Conservation (phyloP, 768 basidiomycete genomes). For the Paxillus ammoniavirescens region DNA sequence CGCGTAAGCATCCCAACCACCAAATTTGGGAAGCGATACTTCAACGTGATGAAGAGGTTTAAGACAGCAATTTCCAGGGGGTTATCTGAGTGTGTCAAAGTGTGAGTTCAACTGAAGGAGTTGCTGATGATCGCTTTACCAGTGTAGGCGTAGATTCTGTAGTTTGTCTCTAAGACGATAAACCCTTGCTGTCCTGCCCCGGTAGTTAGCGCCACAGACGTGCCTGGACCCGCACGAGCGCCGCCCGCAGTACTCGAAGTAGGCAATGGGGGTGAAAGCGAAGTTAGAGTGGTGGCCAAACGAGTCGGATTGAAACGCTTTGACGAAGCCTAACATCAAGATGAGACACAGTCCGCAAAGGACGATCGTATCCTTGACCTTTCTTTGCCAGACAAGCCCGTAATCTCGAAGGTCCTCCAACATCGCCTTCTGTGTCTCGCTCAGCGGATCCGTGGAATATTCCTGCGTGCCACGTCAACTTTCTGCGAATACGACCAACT, state of each 20-base stretch:
- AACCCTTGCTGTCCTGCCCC: slow-evolving; percentile 78
- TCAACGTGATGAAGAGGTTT: slow-evolving; percentile 88
- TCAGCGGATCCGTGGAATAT: slow-evolving; percentile 82
- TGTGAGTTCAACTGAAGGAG: slow-evolving; percentile 12
- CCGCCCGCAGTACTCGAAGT: slow-evolving; percentile 39
- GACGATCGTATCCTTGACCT: slow-evolving; percentile 42
- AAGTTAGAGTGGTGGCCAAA: slow-evolving; percentile 91
- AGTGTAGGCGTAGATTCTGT: slow-evolving; percentile 97
- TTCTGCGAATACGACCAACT: neutral
- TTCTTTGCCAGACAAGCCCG: slow-evolving; percentile 87
- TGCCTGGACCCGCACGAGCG: slow-evolving; percentile 10
- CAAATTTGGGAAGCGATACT: slow-evolving; percentile 94
- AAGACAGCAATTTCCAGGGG: slow-evolving; percentile 94
- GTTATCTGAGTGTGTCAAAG: slow-evolving; percentile 60
- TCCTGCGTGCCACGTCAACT: slow-evolving; percentile 50
- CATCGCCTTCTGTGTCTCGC: slow-evolving; percentile 80
- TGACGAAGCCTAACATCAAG: slow-evolving; percentile 54
- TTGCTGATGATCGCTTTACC: slow-evolving; percentile 43
- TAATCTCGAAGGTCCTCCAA: slow-evolving; percentile 92
- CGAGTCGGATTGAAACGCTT: slow-evolving; percentile 92
- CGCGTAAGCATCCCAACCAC: slow-evolving; percentile 95
- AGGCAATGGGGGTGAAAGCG: slow-evolving; percentile 79
- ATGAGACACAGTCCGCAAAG: slow-evolving; percentile 11
- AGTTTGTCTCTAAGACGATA: slow-evolving; percentile 97
- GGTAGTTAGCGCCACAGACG: slow-evolving; percentile 38